These are phyloP conservation scores for Astragalus glycyphyllos DNA, from an alignment of 306 rosid species.

Conservation along the genomic window DNA sequence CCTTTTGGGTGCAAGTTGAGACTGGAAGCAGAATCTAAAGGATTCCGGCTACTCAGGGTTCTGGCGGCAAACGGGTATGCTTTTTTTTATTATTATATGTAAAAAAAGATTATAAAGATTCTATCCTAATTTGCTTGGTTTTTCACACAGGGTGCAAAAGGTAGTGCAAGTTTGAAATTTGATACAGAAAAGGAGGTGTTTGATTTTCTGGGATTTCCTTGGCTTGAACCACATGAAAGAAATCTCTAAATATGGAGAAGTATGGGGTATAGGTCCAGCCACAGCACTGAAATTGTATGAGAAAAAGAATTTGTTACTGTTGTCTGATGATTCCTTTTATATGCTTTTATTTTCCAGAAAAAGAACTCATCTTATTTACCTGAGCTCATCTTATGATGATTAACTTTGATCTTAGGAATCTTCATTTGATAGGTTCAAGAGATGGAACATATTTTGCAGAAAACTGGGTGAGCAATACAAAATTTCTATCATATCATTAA, in stretches of 20 bases:
- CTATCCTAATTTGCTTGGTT: conserved; percentile 22
- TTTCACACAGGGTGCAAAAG: conserved; percentile 70
- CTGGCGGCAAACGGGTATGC: too few relatives aligned
- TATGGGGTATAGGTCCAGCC: conserved; percentile 97
- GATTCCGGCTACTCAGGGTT: too few relatives aligned
- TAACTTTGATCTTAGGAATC: too few relatives aligned
- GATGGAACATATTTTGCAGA: conserved; percentile 75
- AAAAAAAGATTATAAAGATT: background rate
- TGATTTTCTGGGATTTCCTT: conserved; percentile 83
- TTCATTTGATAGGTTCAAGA: conserved; percentile 78
- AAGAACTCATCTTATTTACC: background rate
- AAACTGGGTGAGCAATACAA: conserved; percentile 74
- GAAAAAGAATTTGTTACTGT: conserved; percentile 85
- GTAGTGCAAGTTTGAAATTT: conserved; percentile 73
- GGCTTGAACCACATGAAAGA: conserved; percentile 89
- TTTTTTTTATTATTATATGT: too few relatives aligned
- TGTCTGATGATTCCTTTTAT: conserved; percentile 43
- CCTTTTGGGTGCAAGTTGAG: too few relatives aligned
- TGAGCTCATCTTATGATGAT: too few relatives aligned
- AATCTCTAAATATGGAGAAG: conserved; percentile 72
- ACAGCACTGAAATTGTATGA: conserved; percentile 87
- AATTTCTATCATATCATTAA: conserved; percentile 19
- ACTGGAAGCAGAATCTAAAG: too few relatives aligned
- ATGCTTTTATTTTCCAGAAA: conserved; percentile 2
- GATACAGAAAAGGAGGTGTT: conserved; percentile 79